These are phyloP conservation scores for Lachnellula occidentalis DNA, from an alignment of 2,329 filamentous ascomycete genomes.

Conservation along the genomic window DNA sequence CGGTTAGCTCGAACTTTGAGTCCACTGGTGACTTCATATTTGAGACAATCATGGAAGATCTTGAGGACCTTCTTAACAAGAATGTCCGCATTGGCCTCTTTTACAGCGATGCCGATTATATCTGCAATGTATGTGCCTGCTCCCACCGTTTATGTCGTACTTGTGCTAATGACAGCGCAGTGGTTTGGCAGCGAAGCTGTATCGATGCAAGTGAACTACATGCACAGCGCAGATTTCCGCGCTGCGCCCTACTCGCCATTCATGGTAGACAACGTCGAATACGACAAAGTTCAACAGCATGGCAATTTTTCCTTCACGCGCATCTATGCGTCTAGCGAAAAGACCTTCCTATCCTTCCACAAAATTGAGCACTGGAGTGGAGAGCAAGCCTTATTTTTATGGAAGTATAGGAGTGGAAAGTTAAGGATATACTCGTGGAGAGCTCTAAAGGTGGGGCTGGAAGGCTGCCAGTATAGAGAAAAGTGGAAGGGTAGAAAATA, in stretches of 20 bases:
- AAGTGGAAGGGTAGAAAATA: no score
- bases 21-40: slow-evolving; percentile 54
- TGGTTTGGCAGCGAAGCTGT: slow-evolving; percentile 49
- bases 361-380: no score
- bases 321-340: slow-evolving; percentile 57
- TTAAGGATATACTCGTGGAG: no score
- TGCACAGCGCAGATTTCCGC: slow-evolving; percentile 45
- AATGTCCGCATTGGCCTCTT: slow-evolving; percentile 64
- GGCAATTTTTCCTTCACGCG: slow-evolving; percentile 64
- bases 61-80: slow-evolving; percentile 53
- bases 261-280: slow-evolving; percentile 58
- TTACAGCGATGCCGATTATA: slow-evolving; percentile 58
- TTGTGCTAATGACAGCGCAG: not conserved
- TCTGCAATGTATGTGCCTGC: slow-evolving; percentile 41
- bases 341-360: no score
- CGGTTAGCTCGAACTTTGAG: slow-evolving; percentile 39
- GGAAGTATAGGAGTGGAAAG: no score
- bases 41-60: slow-evolving; percentile 50
- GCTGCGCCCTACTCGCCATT: slow-evolving; percentile 62
- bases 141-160: not conserved
- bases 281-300: slow-evolving; percentile 66
- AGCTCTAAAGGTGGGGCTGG: no score
- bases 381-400: no score
- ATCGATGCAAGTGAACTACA: slow-evolving; percentile 43
- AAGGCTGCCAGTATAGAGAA: no score